Evolutionary conservation across 106 monocot species (phyloP), one percentile per base, ranked within the genome.

Genomic region (Dioscorea alata): DNA sequence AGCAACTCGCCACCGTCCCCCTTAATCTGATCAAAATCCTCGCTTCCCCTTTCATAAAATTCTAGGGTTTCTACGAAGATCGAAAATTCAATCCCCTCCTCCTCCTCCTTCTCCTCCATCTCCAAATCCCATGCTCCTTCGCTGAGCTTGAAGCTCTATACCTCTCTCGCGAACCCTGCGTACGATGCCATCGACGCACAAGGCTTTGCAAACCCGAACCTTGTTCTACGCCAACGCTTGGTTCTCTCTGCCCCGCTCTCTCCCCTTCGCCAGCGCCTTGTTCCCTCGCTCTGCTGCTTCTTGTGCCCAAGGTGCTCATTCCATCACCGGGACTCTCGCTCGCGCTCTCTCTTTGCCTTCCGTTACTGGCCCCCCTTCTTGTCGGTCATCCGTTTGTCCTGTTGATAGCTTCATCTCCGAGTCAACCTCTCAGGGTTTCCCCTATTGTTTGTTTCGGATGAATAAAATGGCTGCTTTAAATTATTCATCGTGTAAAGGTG

Each of bases 381-480:
- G 4, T 19, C 15, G 33, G n/a, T 58, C 50, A 10, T 50, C 13
- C 28, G n/a, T 24, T 21, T 33, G 28, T 66, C n/a, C 18, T 19
- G 63, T 16, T 23, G 32, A 23, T 21, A 22, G 15, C 16, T 28
- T 28, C 19, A 18, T 59, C 12, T 13, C 49, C 28, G 21, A 60
- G 22, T 19, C 65, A 20, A 23, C 3, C 8, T 22, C 48, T 21
- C 22, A 48, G 17, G 21, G 57, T 42, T 42, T 42, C 10, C 67
- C 31, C 49, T 18, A 25, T n/a, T 49, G 28, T 68, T 23, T 63
- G 33, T 54, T 59, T 64, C 77, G 58, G 67, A 77, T 66, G 63
- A 71, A 54, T 13, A 71, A 74, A 64, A 79, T 88, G 80, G 49
- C 85, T 65, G 52, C 86, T 49, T 79, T 72, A 63, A 79, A 59